Evolutionary conservation across 192 early-diverging fungal genomes (phyloP).

Genomic region (Linnemannia zychae): DNA sequence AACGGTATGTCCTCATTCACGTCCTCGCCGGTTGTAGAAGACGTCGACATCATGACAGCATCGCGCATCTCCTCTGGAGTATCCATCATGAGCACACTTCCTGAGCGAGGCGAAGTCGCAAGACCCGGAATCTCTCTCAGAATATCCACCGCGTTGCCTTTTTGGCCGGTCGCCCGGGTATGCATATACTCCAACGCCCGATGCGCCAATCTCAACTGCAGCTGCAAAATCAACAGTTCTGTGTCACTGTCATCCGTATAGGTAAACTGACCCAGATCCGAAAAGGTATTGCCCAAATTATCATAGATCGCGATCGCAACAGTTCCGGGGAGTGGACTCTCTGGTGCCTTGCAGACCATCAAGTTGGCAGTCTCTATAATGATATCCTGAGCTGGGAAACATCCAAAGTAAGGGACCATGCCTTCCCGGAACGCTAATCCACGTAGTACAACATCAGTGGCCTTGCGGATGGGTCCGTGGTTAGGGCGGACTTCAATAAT

Average conservation of each 20-base stretch:
- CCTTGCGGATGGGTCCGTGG: conserved; percentile 43
- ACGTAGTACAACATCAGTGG: conserved; percentile 46
- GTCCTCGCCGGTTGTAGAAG: neutral
- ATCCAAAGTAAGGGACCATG: conserved; percentile 50
- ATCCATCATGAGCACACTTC: conserved; percentile 20
- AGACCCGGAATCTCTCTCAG: conserved; percentile 38
- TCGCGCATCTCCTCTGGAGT: neutral
- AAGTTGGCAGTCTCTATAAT: conserved; percentile 20
- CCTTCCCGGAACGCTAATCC: conserved; percentile 41
- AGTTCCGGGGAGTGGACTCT: conserved; percentile 27
- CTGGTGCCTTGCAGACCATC: conserved; percentile 46
- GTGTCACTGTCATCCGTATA: conserved; percentile 53
- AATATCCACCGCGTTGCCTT: conserved; percentile 35
- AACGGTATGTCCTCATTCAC: neutral
- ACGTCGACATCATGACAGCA: neutral
- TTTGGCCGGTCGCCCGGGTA: conserved; percentile 34
- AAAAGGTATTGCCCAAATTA: conserved; percentile 27
- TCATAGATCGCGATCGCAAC: conserved; percentile 38
- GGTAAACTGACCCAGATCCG: conserved; percentile 37
- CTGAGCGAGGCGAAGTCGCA: conserved; percentile 20
- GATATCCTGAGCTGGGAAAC: conserved; percentile 38
- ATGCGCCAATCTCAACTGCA: conserved; percentile 45
- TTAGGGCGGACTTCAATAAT: conserved; percentile 37
- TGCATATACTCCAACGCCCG: conserved; percentile 50
- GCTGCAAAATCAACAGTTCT: conserved; percentile 37